Evolutionary conservation across 495 filamentous ascomycete species (phyloP), one percentile per base, ranked within the genome.

Genomic region (Cryomyces minteri): DNA sequence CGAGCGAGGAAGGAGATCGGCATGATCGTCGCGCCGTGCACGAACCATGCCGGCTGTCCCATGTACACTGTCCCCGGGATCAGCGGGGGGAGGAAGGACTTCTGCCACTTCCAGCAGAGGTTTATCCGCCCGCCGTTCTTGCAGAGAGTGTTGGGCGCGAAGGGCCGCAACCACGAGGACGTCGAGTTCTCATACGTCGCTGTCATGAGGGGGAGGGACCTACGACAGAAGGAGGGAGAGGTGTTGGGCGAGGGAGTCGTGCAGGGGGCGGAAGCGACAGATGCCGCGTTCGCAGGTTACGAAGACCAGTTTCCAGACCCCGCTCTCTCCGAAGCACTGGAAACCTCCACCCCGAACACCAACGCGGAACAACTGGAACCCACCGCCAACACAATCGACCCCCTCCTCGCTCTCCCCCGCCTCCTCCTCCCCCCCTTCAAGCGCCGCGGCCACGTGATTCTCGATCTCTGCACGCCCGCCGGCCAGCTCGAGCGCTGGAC

Each of bases 1-100:
- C 18, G 18, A 25, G 43, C 39, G 5, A 18, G 62, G 28, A 82
- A 82, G 50, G 85, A 90, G 50, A 61, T 69, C 1, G 90, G 87
- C 50, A 87, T 88, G 78, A 95, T 98, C 52, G 71, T 98, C 48
- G 90, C 92, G 0, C 90, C 90, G 0, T 98, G 90, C 60, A 98
- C 90, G 1, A 94, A 87, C 62, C 92, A 96, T 58, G 63, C 59
- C 1, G 73, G 72, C 45, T 98, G 90, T 53, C 90, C 90, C 0
- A 87, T 98, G 79, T 95, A 92, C 54, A 66, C 72, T 32, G 64
- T 65, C 0, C 69, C 77, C 0, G 86, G 87, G 0, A 65, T 77
- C 28, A 70, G 69, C 41, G 64, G 65, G 36, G 81, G 82, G 18
- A 74, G 90, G 51, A 83, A 79, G 53, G 90, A 98, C 54, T 92